Percentiles rank a stretch among this genome's conserved stretches.
phyloP scores from a whole-genome alignment of 495 filamentous ascomycete genomes.

The Penicillium paradoxum region DNA sequence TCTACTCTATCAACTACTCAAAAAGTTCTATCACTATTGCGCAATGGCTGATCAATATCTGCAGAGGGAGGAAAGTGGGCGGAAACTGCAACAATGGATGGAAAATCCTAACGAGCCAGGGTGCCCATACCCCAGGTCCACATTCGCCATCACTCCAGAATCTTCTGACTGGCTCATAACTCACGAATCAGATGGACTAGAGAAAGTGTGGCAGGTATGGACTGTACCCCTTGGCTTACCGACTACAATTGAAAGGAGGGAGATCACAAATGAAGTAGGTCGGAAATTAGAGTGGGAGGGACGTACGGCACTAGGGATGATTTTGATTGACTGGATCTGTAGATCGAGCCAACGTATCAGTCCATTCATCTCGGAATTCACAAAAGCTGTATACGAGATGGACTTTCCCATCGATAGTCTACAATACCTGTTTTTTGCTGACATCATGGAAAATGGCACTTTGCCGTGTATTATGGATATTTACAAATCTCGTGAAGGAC shows the following conservation, averaged over 20 bases:
- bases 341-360: background rate
- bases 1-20: no score
- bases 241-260: background rate
- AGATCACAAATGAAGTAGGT: conserved; percentile 39
- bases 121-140: background rate
- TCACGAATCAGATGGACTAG: background rate
- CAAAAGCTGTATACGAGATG: background rate
- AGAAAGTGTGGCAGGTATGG: background rate
- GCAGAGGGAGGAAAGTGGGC: background rate
- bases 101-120: background rate
- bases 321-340: background rate
- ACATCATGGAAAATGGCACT: background rate
- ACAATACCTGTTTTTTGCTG: background rate
- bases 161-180: background rate
- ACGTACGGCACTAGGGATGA: background rate
- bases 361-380: background rate
- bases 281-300: background rate
- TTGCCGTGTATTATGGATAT: background rate
- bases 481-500: background rate
- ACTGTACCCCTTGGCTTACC: background rate
- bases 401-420: background rate
- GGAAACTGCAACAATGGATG: background rate
- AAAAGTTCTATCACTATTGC: no score
- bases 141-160: background rate
- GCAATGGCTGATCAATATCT: no score